Evolutionary conservation across 2,329 filamentous ascomycete species (phyloP).

Genomic region (Akanthomyces muscarius): DNA sequence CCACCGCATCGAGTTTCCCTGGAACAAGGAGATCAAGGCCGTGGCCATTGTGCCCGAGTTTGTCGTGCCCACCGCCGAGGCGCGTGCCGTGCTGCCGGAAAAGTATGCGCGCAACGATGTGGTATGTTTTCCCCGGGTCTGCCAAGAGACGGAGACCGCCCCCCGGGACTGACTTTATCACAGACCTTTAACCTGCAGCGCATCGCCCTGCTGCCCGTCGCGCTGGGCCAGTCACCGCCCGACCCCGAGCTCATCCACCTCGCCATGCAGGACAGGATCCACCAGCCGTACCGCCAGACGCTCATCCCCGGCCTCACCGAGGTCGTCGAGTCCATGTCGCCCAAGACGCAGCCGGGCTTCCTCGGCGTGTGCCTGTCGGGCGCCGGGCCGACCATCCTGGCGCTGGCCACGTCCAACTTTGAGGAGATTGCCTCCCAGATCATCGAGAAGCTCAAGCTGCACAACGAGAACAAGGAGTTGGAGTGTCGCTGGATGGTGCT

Average conservation of each 20-base stretch:
- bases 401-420: conserved; percentile 86
- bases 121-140: conserved; percentile 46
- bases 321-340: conserved; percentile 87
- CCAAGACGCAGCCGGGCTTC: conserved; percentile 78
- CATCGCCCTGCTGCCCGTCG: conserved; percentile 84
- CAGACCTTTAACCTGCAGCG: conserved; percentile 89
- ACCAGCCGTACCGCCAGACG: conserved; percentile 90
- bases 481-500: conserved; percentile 82
- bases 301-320: conserved; percentile 89
- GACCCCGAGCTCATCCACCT: conserved; percentile 93
- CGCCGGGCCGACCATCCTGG: conserved; percentile 90
- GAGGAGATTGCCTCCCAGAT: conserved; percentile 79
- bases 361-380: conserved; percentile 93
- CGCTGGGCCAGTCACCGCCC: conserved; percentile 82
- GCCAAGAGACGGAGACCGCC: too few relatives aligned
- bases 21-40: conserved; percentile 93
- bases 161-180: conserved; percentile 19
- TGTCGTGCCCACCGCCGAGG: conserved; percentile 89
- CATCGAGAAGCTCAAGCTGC: conserved; percentile 66
- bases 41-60: conserved; percentile 96
- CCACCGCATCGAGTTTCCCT: conserved; percentile 92
- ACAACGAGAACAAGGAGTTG: conserved; percentile 57
- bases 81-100: conserved; percentile 77
- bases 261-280: conserved; percentile 97
- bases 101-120: conserved; percentile 78